These are phyloP conservation scores for Macaranga tanarius DNA, from an alignment of 441 rosid species.

Conservation along the genomic window DNA sequence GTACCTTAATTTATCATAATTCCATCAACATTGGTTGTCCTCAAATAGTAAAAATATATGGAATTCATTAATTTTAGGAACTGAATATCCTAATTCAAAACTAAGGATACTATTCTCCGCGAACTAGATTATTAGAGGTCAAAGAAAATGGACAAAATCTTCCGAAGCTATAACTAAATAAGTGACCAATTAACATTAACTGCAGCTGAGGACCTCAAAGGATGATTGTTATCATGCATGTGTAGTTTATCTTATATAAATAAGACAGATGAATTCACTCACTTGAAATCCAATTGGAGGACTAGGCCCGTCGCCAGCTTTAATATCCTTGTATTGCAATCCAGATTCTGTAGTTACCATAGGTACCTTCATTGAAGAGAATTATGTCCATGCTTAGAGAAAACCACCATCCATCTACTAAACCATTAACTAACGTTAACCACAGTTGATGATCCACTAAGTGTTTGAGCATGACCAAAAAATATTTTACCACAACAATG, in stretches of 20 bases:
- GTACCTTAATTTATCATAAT: neutral
- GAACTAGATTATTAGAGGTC: neutral
- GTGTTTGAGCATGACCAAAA: neutral
- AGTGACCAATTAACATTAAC: neutral
- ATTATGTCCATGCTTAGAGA: slow-evolving; percentile 13
- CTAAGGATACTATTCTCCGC: neutral
- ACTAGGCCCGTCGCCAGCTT: slow-evolving; percentile 77
- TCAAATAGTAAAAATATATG: neutral
- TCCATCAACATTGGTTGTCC: neutral
- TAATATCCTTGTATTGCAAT: slow-evolving; percentile 84
- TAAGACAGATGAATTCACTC: slow-evolving; percentile 19
- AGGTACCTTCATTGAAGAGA: slow-evolving; percentile 56
- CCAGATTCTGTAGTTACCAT: slow-evolving; percentile 91
- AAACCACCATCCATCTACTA: neutral
- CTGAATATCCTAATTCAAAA: neutral
- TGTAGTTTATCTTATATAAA: neutral
- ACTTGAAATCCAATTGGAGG: slow-evolving; percentile 95
- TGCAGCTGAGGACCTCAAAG: too few species aligned
- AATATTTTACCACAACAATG: neutral
- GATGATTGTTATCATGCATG: neutral
- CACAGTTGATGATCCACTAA: neutral
- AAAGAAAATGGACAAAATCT: neutral
- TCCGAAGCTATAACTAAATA: neutral
- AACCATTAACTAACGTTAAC: slow-evolving; percentile 7
- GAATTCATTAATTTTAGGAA: neutral